Conservation (phyloP, 2,329 filamentous ascomycete genomes). For the Stagonosporopsis vannaccii region DNA sequence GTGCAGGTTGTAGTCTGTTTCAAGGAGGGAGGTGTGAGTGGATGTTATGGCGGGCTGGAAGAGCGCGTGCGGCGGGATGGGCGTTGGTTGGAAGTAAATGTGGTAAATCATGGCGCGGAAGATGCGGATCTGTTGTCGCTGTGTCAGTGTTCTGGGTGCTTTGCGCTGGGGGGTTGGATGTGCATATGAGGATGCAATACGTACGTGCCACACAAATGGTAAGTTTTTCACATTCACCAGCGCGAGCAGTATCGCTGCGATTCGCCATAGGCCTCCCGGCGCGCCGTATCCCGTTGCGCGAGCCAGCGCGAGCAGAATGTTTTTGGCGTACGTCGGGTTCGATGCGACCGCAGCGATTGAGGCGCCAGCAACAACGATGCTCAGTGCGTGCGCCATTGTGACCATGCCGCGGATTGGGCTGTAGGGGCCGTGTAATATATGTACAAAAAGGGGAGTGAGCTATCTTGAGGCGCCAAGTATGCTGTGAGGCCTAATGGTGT, state of each 20-base stretch:
- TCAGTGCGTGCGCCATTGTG: conserved; percentile 29
- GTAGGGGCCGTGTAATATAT: neutral
- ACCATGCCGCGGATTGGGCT: neutral
- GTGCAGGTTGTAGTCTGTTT: conserved; percentile 88
- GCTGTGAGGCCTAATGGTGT: neutral
- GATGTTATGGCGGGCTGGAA: conserved; percentile 75
- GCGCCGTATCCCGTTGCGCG: conserved; percentile 35
- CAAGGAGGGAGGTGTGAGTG: conserved; percentile 72
- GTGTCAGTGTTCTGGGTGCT: conserved; percentile 15
- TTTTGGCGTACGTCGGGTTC: conserved; percentile 11
- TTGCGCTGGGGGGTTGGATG: neutral
- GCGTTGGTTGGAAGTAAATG: conserved; percentile 53
- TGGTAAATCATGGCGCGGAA: conserved; percentile 57
- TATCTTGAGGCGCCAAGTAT: neutral
- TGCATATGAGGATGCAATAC: conserved; percentile 38
- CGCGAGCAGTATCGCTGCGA: conserved; percentile 43
- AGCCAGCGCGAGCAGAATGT: conserved; percentile 2
- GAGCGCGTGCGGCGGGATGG: conserved; percentile 65
- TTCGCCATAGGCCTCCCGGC: conserved; percentile 46
- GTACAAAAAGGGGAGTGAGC: neutral
- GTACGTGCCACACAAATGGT: conserved; percentile 78
- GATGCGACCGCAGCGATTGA: conserved; percentile 16
- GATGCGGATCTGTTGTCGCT: conserved; percentile 51
- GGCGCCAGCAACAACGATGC: conserved; percentile 31
- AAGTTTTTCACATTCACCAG: conserved; percentile 74